phyloP scores from a whole-genome alignment of 805 yeast species.

The Metschnikowia proteae region DNA sequence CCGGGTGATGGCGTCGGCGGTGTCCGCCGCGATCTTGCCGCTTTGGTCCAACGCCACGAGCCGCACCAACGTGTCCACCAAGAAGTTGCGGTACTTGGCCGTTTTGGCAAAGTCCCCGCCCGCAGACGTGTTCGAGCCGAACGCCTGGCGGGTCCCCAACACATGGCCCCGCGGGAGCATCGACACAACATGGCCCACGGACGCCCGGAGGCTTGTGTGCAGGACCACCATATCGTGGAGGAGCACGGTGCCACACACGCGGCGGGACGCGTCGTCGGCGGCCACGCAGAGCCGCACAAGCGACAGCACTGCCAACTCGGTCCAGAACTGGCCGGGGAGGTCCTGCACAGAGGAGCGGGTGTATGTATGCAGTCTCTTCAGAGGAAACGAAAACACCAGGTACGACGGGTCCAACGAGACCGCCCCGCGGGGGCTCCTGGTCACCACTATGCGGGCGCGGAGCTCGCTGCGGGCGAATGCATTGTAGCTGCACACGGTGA shows the following conservation, averaged over 20 bases:
- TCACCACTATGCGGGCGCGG: conserved; percentile 54
- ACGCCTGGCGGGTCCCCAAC: conserved; percentile 41
- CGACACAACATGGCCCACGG: conserved; percentile 39
- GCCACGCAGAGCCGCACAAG: conserved; percentile 53
- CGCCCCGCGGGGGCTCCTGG: conserved; percentile 5
- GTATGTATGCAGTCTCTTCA: conserved; percentile 10
- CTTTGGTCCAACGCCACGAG: conserved; percentile 39
- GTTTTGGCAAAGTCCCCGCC: conserved; percentile 28
- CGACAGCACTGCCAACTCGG: conserved; percentile 56
- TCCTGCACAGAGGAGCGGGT: conserved; percentile 17
- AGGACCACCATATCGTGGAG: conserved; percentile 31
- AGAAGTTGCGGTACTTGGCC: conserved; percentile 42
- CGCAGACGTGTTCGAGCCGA: conserved; percentile 30
- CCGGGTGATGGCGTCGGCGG: conserved; percentile 37
- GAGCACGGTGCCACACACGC: conserved; percentile 56
- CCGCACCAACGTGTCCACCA: conserved; percentile 50
- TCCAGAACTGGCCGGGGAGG: conserved; percentile 42
- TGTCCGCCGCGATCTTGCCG: conserved; percentile 23
- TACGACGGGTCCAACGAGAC: conserved; percentile 11
- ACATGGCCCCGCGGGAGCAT: conserved; percentile 46
- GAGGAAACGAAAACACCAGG: conserved; percentile 8
- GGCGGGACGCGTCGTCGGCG: conserved; percentile 51
- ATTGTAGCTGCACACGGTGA: conserved; percentile 69
- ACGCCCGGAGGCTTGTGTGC: conserved; percentile 22
- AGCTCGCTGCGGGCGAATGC: conserved; percentile 71